Evolutionary conservation across 148 eudicot genomes (phyloP).

Genomic region (Nyssa sinensis): DNA sequence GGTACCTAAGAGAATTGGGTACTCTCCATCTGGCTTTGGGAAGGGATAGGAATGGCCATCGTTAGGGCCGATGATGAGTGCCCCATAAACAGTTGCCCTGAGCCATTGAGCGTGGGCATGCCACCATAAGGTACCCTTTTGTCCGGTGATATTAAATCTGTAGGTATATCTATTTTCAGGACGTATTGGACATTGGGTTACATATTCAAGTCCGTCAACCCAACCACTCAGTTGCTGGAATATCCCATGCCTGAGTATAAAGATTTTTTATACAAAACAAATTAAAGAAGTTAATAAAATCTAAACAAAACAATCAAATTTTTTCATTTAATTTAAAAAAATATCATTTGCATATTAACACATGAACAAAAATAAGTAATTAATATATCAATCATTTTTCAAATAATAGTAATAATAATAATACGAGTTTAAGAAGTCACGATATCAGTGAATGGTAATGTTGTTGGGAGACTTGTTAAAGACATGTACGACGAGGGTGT

Average conservation of each 20-base stretch:
- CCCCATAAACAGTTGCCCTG: conserved; percentile 87
- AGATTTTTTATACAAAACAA: no score
- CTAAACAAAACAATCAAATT: no score
- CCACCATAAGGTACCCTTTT: conserved; percentile 95
- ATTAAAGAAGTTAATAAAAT: no score
- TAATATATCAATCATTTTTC: no score
- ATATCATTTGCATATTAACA: no score
- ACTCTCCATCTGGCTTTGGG: conserved; percentile 55
- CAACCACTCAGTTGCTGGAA: conserved; percentile 55
- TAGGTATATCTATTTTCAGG: conserved; percentile 59
- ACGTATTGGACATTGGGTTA: conserved; percentile 70
- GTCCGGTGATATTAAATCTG: conserved; percentile 43
- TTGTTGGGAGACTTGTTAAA: conserved; percentile 53
- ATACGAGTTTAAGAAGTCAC: neutral
- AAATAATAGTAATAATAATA: no score
- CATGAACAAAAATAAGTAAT: no score
- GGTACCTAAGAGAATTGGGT: conserved; percentile 65
- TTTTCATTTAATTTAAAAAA: no score
- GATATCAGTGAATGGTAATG: conserved; percentile 59
- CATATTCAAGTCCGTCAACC: conserved; percentile 72
- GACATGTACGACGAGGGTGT: conserved; percentile 56
- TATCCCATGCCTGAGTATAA: conserved; percentile 66
- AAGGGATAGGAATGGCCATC: conserved; percentile 59
- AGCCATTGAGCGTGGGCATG: conserved; percentile 78
- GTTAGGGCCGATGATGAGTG: conserved; percentile 59